Evolutionary conservation across 2,329 filamentous ascomycete genomes (phyloP).

Genomic region (Colletotrichum horii): DNA sequence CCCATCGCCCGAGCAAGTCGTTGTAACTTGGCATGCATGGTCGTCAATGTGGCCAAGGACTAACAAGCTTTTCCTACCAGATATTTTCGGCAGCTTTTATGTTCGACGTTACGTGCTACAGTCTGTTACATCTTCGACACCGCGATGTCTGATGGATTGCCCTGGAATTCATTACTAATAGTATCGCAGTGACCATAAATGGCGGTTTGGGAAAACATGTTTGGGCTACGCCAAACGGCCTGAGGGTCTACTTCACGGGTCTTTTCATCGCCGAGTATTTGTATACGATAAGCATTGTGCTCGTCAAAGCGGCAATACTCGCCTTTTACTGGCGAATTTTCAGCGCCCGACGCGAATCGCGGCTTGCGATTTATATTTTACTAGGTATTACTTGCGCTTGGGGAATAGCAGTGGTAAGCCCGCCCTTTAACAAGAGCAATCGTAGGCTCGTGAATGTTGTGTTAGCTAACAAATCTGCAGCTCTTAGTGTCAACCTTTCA

Average conservation of each 20-base stretch:
- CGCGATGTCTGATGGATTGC: rapidly evolving
- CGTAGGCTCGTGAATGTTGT: rapidly evolving
- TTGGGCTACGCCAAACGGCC: conserved; percentile 25
- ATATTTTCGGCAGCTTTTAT: conserved; percentile 19
- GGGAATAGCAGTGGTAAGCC: conserved; percentile 24
- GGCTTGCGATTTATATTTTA: conserved; percentile 23
- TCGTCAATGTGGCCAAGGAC: background rate
- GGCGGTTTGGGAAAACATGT: conserved; percentile 27
- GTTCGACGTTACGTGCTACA: conserved; percentile 19
- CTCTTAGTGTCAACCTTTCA: conserved; percentile 23
- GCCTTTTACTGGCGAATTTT: conserved; percentile 31
- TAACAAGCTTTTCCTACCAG: background rate
- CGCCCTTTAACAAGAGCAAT: background rate
- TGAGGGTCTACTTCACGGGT: conserved; percentile 17
- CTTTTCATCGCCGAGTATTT: conserved; percentile 27
- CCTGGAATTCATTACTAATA: background rate
- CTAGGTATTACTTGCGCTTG: conserved; percentile 21
- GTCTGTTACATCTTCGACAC: conserved; percentile 9
- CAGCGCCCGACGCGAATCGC: conserved; percentile 23
- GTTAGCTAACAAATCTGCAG: background rate
- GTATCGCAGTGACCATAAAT: conserved; percentile 20
- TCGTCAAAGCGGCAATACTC: conserved; percentile 28
- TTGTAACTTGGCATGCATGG: background rate
- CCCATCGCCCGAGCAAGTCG: background rate
- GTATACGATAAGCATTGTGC: conserved; percentile 23